phyloP scores from a whole-genome alignment of 331 rosid genomes.

The Spiraea crenata region DNA sequence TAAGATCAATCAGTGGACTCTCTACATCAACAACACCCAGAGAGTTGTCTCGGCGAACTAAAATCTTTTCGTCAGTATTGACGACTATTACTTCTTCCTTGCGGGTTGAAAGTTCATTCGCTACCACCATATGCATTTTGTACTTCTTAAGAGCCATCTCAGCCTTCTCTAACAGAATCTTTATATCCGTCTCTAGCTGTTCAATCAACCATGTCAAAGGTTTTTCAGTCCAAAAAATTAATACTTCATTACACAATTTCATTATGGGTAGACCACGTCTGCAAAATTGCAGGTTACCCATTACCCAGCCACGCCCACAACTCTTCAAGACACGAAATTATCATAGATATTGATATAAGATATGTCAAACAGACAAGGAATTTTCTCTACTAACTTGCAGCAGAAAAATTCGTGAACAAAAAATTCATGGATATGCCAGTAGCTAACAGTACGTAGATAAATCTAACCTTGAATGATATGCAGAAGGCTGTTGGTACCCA shows the following conservation, averaged over 20 bases:
- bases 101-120: slow-evolving; percentile 79
- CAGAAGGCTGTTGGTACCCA: slow-evolving; percentile 88
- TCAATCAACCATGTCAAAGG: slow-evolving; percentile 17
- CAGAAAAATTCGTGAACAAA: background rate
- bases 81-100: slow-evolving; percentile 84
- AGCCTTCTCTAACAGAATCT: slow-evolving; percentile 85
- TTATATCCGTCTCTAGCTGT: slow-evolving; percentile 88
- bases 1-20: slow-evolving; percentile 59
- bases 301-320: background rate
- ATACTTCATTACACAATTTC: background rate
- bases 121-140: slow-evolving; percentile 83
- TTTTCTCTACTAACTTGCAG: background rate
- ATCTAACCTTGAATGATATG: slow-evolving; percentile 81
- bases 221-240: slow-evolving; percentile 7
- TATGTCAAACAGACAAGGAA: background rate
- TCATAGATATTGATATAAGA: background rate
- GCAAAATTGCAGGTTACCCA: background rate
- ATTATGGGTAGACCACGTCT: background rate
- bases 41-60: slow-evolving; percentile 47
- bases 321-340: background rate
- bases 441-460: background rate
- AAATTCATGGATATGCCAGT: background rate
- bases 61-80: slow-evolving; percentile 45
- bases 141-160: slow-evolving; percentile 65
- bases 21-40: slow-evolving; percentile 58